phyloP scores from a whole-genome alignment of 306 rosid species.

The Vicia villosa region DNA sequence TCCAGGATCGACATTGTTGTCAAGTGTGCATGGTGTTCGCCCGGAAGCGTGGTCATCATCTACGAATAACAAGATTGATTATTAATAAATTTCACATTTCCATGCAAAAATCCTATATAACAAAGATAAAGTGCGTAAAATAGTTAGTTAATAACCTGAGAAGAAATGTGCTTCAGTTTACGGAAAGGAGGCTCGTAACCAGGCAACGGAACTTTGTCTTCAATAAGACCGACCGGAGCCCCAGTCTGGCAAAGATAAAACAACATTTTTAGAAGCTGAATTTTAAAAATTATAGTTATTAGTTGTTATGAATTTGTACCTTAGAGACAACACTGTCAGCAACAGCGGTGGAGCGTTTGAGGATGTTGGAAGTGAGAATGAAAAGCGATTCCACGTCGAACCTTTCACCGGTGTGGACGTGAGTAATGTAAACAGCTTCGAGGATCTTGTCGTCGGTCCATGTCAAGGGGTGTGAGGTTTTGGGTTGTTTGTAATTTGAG shows the following conservation, averaged over 20 bases:
- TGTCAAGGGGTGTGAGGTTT: conserved; percentile 25
- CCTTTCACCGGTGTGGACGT: conserved; percentile 46
- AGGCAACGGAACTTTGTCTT: conserved; percentile 35
- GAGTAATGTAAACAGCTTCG: conserved; percentile 44
- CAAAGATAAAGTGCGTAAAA: too few relatives aligned
- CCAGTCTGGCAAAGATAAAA: conserved; percentile 30
- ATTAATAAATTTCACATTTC: too few relatives aligned
- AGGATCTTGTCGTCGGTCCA: conserved; percentile 41
- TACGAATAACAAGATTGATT: neutral
- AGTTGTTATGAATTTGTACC: conserved; percentile 14
- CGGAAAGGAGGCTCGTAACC: conserved; percentile 44
- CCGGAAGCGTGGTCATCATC: conserved; percentile 43
- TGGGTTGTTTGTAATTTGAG: neutral
- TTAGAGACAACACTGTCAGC: conserved; percentile 31
- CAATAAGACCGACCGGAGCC: conserved; percentile 29
- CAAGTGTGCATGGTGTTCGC: conserved; percentile 41
- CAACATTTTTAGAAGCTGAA: neutral
- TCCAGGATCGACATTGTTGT: conserved; percentile 47
- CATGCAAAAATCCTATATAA: too few relatives aligned
- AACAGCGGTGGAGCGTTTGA: conserved; percentile 32
- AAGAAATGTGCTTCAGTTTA: conserved; percentile 36
- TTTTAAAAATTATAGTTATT: neutral
- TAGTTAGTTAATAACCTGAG: conserved; percentile 28
- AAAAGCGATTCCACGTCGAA: conserved; percentile 49
- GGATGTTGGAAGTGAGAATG: conserved; percentile 40